A percentile compares a stretch with the other conserved stretches of the same genome.
These are phyloP conservation scores for Phytophthora kernoviae DNA, from an alignment of 352 stramenopile genomes.

Conservation along the genomic window DNA sequence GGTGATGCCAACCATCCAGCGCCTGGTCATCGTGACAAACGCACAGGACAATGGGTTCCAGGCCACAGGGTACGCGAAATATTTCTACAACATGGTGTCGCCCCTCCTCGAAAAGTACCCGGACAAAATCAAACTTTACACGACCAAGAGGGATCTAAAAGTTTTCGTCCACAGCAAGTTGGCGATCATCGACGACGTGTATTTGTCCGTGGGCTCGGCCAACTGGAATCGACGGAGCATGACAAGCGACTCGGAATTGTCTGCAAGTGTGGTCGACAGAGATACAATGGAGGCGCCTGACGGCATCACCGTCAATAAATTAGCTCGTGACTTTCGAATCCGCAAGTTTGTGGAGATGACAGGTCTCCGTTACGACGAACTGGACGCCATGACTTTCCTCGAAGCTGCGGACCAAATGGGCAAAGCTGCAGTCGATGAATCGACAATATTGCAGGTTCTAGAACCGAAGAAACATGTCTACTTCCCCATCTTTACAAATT, in stretches of 20 bases:
- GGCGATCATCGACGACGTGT: slow-evolving; percentile 65
- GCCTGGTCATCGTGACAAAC: slow-evolving; percentile 52
- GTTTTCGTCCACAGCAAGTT: slow-evolving; percentile 64
- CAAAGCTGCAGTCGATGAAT: slow-evolving; percentile 19
- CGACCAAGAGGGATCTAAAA: slow-evolving; percentile 34
- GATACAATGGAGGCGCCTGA: slow-evolving; percentile 22
- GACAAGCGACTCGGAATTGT: slow-evolving; percentile 62
- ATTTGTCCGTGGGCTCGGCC: slow-evolving; percentile 51
- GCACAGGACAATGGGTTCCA: slow-evolving; percentile 28
- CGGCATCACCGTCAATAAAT: slow-evolving; percentile 36
- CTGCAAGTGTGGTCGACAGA: slow-evolving; percentile 51
- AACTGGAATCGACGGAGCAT: slow-evolving; percentile 59
- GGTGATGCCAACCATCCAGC: slow-evolving; percentile 44
- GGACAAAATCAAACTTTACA: slow-evolving; percentile 38
- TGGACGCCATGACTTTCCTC: slow-evolving; percentile 47
- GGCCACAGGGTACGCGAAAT: slow-evolving; percentile 42
- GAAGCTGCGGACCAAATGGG: slow-evolving; percentile 42
- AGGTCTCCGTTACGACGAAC: slow-evolving; percentile 34
- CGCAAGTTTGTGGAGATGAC: slow-evolving; percentile 68
- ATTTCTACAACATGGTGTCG: slow-evolving; percentile 55
- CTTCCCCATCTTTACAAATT: slow-evolving; percentile 4
- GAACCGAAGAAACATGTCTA: slow-evolving; percentile 3
- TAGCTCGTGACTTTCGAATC: slow-evolving; percentile 57
- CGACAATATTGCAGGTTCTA: slow-evolving; percentile 36
- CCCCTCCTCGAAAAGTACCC: slow-evolving; percentile 40